A percentile compares a stretch with the other conserved stretches of the same genome.
Evolutionary conservation across 495 filamentous ascomycete species (phyloP).

Genomic region (Tuber melanosporum): DNA sequence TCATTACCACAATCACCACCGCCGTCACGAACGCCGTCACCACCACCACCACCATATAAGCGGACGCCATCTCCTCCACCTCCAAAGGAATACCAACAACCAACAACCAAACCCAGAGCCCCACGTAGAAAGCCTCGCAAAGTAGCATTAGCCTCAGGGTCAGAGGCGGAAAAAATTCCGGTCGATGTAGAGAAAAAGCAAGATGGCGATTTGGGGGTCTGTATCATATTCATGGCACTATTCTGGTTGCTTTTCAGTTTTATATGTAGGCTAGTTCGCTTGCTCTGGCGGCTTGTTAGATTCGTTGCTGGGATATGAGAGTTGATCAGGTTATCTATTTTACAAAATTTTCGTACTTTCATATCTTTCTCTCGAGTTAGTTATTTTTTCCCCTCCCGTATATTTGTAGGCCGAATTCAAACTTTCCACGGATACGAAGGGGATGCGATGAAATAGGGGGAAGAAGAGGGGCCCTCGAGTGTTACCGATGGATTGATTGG

Average conservation of each 20-base stretch:
- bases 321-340: neutral
- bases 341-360: neutral
- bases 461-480: neutral
- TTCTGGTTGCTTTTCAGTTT: neutral
- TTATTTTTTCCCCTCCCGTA: neutral
- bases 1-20: neutral
- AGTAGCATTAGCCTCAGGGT: neutral
- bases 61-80: neutral
- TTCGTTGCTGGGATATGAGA: neutral
- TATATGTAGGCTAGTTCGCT: neutral
- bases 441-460: neutral
- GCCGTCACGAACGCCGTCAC: neutral
- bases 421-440: neutral
- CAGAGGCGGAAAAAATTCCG: neutral
- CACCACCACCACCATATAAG: neutral
- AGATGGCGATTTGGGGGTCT: neutral
- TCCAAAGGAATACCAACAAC: neutral
- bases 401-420: neutral
- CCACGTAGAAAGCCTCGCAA: neutral
- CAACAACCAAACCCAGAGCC: neutral
- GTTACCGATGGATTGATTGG: neutral
- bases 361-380: neutral
- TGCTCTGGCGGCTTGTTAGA: neutral
- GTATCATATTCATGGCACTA: neutral
- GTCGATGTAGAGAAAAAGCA: neutral